Evolutionary conservation across 495 filamentous ascomycete genomes (phyloP), one percentile per base, ranked within the genome.

Genomic region (Neurospora sp.): DNA sequence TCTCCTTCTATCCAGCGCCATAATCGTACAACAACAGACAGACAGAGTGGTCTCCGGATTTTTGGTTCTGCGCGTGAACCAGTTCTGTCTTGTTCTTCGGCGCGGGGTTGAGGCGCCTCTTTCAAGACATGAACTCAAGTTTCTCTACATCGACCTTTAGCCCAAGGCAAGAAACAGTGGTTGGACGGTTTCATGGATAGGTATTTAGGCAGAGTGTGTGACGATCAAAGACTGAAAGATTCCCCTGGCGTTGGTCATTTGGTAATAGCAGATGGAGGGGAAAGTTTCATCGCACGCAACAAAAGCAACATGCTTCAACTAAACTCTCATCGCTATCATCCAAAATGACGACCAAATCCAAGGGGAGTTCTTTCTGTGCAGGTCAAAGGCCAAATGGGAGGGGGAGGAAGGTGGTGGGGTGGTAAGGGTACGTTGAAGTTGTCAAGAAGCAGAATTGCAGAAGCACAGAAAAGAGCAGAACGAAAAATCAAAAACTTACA

Each of bases 401-500:
- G 74, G 35, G 35, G 59, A n/a, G 40, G n/a, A 40, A 0, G 20
- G 20, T 22, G 20, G 20, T 0, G 74, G 59, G 17, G 40, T 16
- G 0, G 40, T 10, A 37, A 44, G 42, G 16, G 69, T 37, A 76
- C 40, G 40, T 42, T 42, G 40, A 75, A 61, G 70, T 31, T 10
- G 12, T 61, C 22, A 59, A 59, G 48, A 59, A 35, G 53, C 53
- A 35, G 14, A 41, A 45, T n/a, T 9, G 16, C 42, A 45, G 4
- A 22, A 53, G 20, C 40, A 59, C 38, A 4, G 53, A 70, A 40
- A n/a, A 69, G 48, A 72, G 59, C 69, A 48, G 42, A 41, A 74
- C n/a, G 41, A 59, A 40, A 71, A 44, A 65, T 53, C 69, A 70
- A 17, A 35, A 22, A 82, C 91, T 86, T 84, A 95, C 93, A 97